These are phyloP conservation scores for Trypanosoma theileri DNA, from an alignment of 208 protist genomes.

Conservation along the genomic window DNA sequence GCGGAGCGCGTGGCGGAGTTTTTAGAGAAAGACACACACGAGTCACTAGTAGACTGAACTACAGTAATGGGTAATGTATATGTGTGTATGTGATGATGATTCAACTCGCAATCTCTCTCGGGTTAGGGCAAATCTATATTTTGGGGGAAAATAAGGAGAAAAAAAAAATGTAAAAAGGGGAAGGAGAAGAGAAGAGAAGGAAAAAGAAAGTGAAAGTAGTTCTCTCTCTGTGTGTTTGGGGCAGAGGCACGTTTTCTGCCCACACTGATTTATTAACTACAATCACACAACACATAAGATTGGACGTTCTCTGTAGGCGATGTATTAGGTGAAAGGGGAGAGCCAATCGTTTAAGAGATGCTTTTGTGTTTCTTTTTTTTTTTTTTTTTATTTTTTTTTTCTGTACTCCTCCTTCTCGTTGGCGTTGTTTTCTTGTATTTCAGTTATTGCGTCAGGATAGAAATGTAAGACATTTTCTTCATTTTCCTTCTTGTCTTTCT, in stretches of 20 bases:
- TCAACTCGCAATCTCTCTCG: too few species aligned
- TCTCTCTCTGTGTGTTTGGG: neutral
- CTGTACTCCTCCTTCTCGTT: constrained; percentile 9
- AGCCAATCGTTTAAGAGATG: too few species aligned
- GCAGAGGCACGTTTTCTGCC: too few species aligned
- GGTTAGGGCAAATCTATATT: too few species aligned
- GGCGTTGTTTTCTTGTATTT: neutral
- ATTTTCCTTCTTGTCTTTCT: constrained; percentile 20
- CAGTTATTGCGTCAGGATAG: neutral
- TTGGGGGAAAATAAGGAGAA: neutral
- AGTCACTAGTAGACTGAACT: neutral
- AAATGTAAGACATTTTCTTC: constrained; percentile 9
- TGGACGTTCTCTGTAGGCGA: too few species aligned
- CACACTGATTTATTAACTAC: too few species aligned
- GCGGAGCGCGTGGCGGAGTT: constrained; percentile 49
- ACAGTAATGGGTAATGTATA: neutral
- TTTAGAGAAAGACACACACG: constrained; percentile 20
- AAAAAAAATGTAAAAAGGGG: neutral
- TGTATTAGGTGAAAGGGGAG: too few species aligned
- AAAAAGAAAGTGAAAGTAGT: neutral
- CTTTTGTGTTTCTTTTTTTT: too few species aligned
- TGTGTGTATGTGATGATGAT: constrained; percentile 1
- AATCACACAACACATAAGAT: too few species aligned
- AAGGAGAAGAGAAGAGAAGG: neutral
- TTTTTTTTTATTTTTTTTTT: neutral